Percentiles rank a stretch among this genome's conserved stretches.
phyloP scores from a whole-genome alignment of 1,284 basidiomycete genomes.

The Cutaneotrichosporon arboriforme region DNA sequence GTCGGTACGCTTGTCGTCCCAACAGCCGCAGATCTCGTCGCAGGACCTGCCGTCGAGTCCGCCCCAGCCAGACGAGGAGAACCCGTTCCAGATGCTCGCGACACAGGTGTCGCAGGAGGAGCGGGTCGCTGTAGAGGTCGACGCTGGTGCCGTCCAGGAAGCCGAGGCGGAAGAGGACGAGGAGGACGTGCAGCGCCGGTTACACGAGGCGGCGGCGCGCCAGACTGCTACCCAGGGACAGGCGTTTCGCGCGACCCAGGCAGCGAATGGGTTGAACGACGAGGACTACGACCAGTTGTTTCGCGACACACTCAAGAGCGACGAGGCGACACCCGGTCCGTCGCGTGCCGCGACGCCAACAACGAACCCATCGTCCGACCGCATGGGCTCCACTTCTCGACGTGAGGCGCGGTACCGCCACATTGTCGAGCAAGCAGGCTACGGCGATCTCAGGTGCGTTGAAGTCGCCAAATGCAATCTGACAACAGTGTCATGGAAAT shows the following conservation, averaged over 20 bases:
- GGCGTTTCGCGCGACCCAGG: conserved; percentile 37
- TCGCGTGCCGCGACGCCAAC: background rate
- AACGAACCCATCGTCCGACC: background rate
- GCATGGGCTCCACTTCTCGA: conserved; percentile 15
- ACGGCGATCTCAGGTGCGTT: conserved; percentile 33
- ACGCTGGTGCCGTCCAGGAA: conserved; percentile 37
- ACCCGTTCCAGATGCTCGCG: conserved; percentile 38
- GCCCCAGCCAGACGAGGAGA: conserved; percentile 30
- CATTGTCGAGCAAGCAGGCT: conserved; percentile 34
- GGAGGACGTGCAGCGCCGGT: conserved; percentile 24
- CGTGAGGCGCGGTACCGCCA: conserved; percentile 17
- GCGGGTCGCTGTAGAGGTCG: conserved; percentile 37
- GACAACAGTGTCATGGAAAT: conserved; percentile 31
- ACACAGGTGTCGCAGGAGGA: conserved; percentile 34
- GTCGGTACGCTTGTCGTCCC: conserved; percentile 15
- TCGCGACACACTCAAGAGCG: conserved; percentile 21
- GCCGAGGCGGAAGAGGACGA: conserved; percentile 27
- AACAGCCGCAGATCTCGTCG: background rate
- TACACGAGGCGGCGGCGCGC: conserved; percentile 28
- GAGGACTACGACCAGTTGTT: conserved; percentile 32
- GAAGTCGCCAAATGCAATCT: background rate
- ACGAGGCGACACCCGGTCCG: background rate
- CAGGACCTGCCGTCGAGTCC: conserved; percentile 18
- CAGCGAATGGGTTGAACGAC: conserved; percentile 9
- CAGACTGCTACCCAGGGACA: conserved; percentile 32